These are phyloP conservation scores for Colletotrichum horii DNA, from an alignment of 2,329 filamentous ascomycete species.

Conservation along the genomic window DNA sequence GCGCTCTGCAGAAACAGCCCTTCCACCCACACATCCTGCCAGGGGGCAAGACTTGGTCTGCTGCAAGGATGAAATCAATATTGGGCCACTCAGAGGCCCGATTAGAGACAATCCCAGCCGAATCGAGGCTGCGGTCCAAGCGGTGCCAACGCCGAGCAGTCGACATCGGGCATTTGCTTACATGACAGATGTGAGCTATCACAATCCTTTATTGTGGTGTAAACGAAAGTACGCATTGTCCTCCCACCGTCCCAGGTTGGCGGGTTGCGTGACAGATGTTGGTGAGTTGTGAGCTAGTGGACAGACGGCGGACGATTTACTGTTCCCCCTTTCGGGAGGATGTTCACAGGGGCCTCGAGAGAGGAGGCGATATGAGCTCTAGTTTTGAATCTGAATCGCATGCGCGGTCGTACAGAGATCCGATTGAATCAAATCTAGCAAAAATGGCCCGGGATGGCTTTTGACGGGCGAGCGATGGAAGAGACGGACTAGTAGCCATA, in stretches of 20 bases:
- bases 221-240: neutral
- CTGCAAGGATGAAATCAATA: constrained; percentile 16
- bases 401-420: constrained; percentile 7
- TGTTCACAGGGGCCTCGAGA: neutral
- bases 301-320: neutral
- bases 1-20: constrained; percentile 3
- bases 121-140: neutral
- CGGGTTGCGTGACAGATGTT: neutral
- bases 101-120: constrained; percentile 2
- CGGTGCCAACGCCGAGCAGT: neutral
- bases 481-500: neutral
- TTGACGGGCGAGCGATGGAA: neutral
- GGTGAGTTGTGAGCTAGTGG: neutral
- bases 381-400: neutral
- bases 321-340: neutral
- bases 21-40: neutral
- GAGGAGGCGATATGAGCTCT: neutral
- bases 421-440: neutral
- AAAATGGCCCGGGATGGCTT: neutral
- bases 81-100: constrained; percentile 10
- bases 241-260: neutral
- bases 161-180: neutral
- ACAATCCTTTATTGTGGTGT: neutral
- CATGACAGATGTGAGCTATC: neutral
- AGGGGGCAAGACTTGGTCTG: constrained; percentile 1